A percentile compares a stretch with the other conserved stretches of the same genome.
Evolutionary conservation across 2,329 filamentous ascomycete species (phyloP).

Genomic region (Huntiella savannae): DNA sequence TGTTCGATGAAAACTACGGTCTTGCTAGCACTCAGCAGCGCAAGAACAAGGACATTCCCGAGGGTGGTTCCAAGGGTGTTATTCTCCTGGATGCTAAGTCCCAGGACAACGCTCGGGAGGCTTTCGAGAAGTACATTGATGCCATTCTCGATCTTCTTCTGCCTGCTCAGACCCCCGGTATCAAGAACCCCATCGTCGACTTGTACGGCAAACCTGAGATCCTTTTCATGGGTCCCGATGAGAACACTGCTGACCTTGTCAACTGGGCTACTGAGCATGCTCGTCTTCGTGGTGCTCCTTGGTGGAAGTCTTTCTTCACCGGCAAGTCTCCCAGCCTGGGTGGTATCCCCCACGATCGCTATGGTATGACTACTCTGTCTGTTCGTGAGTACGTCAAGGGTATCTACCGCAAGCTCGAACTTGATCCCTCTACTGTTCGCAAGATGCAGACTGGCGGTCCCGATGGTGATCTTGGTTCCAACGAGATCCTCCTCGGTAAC

Average conservation of each 20-base stretch:
- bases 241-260: conserved; percentile 94
- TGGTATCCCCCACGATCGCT: conserved; percentile 86
- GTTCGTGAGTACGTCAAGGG: conserved; percentile 92
- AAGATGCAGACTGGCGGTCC: conserved; percentile 98
- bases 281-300: conserved; percentile 66
- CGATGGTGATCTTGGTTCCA: conserved; percentile 89
- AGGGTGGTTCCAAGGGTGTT: conserved; percentile 95
- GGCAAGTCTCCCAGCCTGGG: conserved; percentile 92
- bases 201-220: conserved; percentile 91
- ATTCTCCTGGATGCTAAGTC: conserved; percentile 85
- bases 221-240: conserved; percentile 93
- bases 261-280: conserved; percentile 98
- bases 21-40: conserved; percentile 95
- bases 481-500: conserved; percentile 88
- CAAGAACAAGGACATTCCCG: conserved; percentile 99
- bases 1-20: conserved; percentile 98
- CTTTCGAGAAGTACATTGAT: conserved; percentile 99
- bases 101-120: conserved; percentile 78
- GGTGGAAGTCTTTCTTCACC: conserved; percentile 99
- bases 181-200: conserved; percentile 97
- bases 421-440: conserved; percentile 65
- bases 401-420: conserved; percentile 87
- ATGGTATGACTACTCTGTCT: conserved; percentile 95
- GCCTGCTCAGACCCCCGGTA: conserved; percentile 75
- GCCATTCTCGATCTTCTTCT: conserved; percentile 90